Evolutionary conservation across 495 filamentous ascomycete species (phyloP).

Genomic region (Talaromyces trachyspermus): DNA sequence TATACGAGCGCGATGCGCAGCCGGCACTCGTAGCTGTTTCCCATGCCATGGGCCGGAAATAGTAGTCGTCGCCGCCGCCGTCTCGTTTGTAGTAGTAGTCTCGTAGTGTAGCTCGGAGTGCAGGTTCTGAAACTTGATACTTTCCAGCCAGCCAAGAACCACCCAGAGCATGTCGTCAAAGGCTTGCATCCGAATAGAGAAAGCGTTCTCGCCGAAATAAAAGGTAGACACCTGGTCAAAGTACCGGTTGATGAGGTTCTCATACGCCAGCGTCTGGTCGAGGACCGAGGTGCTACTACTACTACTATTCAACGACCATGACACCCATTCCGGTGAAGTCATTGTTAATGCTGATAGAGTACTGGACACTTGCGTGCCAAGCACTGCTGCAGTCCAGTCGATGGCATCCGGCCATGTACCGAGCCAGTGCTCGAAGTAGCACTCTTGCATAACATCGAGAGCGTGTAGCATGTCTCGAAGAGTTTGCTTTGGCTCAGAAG

Average conservation of each 20-base stretch:
- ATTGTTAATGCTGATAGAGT: constrained; percentile 56
- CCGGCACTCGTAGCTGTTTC: constrained; percentile 64
- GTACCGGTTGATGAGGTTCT: constrained; percentile 76
- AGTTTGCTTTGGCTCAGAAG: constrained; percentile 13
- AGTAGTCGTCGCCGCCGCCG: too few species aligned
- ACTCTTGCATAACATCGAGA: constrained; percentile 65
- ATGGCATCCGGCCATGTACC: constrained; percentile 83
- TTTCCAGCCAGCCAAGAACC: constrained; percentile 84
- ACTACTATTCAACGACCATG: constrained; percentile 5
- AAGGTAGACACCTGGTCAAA: constrained; percentile 67
- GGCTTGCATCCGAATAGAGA: constrained; percentile 68
- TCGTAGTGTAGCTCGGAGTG: constrained; percentile 57
- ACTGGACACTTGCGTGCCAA: constrained; percentile 72
- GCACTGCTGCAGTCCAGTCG: constrained; percentile 90
- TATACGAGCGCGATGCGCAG: constrained; percentile 77
- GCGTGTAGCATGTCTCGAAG: constrained; percentile 46
- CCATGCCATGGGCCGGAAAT: constrained; percentile 80
- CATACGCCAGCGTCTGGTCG: constrained; percentile 39
- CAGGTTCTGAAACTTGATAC: constrained; percentile 62
- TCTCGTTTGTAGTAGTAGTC: constrained; percentile 7
- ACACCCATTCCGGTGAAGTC: constrained; percentile 17
- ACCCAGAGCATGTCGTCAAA: constrained; percentile 99
- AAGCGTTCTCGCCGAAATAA: constrained; percentile 82
- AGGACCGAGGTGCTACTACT: too few species aligned
- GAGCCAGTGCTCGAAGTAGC: constrained; percentile 67